Conservation (phyloP, 257 asterid genomes). For the Ajuga chamaepitys region DNA sequence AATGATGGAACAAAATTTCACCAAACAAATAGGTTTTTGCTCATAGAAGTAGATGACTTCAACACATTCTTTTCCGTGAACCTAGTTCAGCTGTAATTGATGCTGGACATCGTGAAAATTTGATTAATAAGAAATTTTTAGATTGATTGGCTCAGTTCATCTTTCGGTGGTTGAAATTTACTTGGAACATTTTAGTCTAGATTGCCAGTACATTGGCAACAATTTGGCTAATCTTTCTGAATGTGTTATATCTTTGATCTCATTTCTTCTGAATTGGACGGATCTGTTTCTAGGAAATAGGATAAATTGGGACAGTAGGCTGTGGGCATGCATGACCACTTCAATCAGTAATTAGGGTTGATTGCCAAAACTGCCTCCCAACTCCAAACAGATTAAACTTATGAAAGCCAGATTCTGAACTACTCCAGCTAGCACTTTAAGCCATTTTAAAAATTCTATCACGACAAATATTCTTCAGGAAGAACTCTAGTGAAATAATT, state of each 20-base stretch:
- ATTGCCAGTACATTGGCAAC: not conserved
- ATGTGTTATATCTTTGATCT: not conserved
- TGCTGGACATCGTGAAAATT: no score
- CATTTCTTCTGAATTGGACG: not conserved
- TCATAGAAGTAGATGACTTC: no score
- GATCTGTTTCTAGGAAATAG: not conserved
- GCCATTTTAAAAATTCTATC: not conserved
- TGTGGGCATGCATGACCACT: not conserved
- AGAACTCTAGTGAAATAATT: conserved; percentile 11
- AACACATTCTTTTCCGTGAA: no score
- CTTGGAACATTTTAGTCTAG: not conserved
- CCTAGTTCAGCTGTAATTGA: no score
- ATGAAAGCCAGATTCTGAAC: conserved; percentile 5
- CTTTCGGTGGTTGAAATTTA: not conserved
- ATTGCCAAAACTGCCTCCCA: not conserved
- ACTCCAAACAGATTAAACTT: not conserved
- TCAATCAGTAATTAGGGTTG: conserved; percentile 1
- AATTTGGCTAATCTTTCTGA: not conserved
- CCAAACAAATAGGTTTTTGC: no score
- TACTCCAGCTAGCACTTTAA: not conserved
- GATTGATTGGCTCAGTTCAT: not conserved
- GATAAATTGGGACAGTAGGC: not conserved
- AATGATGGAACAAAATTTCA: no score
- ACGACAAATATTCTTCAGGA: conserved; percentile 7
- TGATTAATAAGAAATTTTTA: no score